Base-by-base conservation (phyloP, 176 grass and related monocot genomes). In the Paspalum vaginatum region DNA sequence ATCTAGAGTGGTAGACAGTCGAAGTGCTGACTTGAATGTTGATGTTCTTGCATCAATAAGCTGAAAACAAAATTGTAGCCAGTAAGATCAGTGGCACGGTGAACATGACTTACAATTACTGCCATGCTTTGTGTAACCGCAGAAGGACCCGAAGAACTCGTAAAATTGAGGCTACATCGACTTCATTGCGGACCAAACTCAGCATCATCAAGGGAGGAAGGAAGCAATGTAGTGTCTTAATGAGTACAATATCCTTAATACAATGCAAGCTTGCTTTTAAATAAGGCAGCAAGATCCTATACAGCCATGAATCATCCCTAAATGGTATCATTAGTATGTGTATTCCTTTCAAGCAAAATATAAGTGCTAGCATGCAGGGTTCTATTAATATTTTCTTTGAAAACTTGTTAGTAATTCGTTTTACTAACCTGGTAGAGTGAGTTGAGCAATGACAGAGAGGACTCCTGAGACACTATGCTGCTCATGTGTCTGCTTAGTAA, bases 41-140 rank as follows among this genome's bases (percentile, higher is more conserved):
- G 88, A 94, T 32, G 89, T 88, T 70, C 92, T 94, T 81, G 95
- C 87, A 74, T 94, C 92, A 87, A 98, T 94, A 74, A 98, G 81
- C 95, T 98, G 65, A 42, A 4, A 8, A 17, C 64, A 32, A 32
- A 49, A 87, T 68, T 55, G 55, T 41, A 84, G 18, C 41, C 60
- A 72, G 26, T 68, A 71, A 68, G n/a, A 79, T 80, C 2, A 80
- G 24, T 63, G 68, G 12, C 45, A 39, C 20, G 75, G 27, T 18
- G 39, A 68, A 79, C 56, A 52, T 51, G 14, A 66, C 51, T 43
- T 59, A 65, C 32, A 15, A 64, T 58, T 48, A 18, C 10, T 26
- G 25, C 22, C 56, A 59, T 77, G 73, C 2, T 74, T 55, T 63
- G 22, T 65, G 11, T 32, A 38, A 37, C 11, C 12, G 11, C 32